phyloP scores from a whole-genome alignment of 148 eudicot genomes.

The Silene conica region DNA sequence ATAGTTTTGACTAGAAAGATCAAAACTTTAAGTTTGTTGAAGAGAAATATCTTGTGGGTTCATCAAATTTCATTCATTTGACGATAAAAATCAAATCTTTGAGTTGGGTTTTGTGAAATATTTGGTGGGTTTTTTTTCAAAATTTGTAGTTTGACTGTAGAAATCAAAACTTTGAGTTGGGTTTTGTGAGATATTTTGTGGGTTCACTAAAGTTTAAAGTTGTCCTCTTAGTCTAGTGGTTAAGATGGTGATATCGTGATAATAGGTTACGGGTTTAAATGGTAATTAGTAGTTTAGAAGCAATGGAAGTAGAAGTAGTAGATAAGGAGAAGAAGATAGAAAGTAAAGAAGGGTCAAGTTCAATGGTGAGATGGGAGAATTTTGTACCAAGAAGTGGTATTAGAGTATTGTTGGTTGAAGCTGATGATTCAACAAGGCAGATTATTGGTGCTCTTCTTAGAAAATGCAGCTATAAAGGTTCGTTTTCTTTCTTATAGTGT shows the following conservation, averaged over 20 bases:
- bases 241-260: too few species aligned
- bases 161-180: too few species aligned
- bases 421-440: constrained; percentile 85
- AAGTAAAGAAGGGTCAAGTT: constrained; percentile 24
- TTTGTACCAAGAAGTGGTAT: constrained; percentile 53
- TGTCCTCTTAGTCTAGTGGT: too few species aligned
- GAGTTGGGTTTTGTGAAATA: not conserved
- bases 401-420: constrained; percentile 73
- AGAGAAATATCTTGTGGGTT: not conserved
- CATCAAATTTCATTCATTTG: not conserved
- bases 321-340: constrained; percentile 17
- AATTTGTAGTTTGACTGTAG: too few species aligned
- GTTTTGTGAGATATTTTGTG: too few species aligned
- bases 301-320: constrained; percentile 27
- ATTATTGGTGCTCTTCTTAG: constrained; percentile 85
- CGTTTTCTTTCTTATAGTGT: not conserved
- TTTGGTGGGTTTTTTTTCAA: constrained; percentile 2
- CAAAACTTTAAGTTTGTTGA: not conserved
- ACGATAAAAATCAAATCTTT: not conserved
- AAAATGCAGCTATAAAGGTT: constrained; percentile 83
- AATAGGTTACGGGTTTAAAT: not conserved
- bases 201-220: too few species aligned
- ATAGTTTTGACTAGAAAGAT: not conserved
- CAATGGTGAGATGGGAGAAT: constrained; percentile 55
- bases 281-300: constrained; percentile 35